Evolutionary conservation across 1,284 basidiomycete species (phyloP), one percentile per base, ranked within the genome.

Genomic region (Papiliotrema flavescens): DNA sequence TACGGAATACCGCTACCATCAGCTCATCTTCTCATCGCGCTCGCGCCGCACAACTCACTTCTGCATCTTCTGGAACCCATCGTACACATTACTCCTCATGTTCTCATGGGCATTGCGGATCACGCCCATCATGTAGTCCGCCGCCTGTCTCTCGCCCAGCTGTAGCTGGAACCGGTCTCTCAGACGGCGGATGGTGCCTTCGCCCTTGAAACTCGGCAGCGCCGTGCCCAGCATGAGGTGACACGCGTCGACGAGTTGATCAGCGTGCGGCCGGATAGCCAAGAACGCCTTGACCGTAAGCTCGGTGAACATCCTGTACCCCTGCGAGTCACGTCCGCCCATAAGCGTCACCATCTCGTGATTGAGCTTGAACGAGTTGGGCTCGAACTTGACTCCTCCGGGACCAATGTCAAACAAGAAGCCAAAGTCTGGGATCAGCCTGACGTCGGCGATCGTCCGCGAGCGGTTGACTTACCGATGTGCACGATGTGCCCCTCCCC

Each of bases 291-390:
- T 97, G 65, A 98, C 85, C 2, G 91, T 92, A 39, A 99, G 82
- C 68, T 92, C 90, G 67, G 90, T 87, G 81, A 98, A 99, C 52
- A 93, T 83, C 54, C 87, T 84, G 76, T 96, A 98, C 14, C 96
- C 96, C 75, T 94, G 88, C 1, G 89, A 92, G 66, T 89, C 83
- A 55, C 87, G 83, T 13, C 96, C 96, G 47, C 96, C 96, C 96
- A 99, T 99, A 32, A 98, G 80, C 14, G 88, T 82, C 19, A 98
- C 88, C 94, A 98, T 98, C 73, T 99, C 96, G 71, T 93, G 90
- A 57, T 90, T 94, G 34, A 99, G 83, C 79, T 98, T 99, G 85
- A 99, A 99, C 17, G 90, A 94, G 71, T 84, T 88, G 0, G 94
- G 93, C 71, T 97, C 94, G 69, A 97, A 97, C 82, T 97, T 97